Conservation (phyloP, 2,329 filamentous ascomycete genomes). For the Aspergillus texensis region DNA sequence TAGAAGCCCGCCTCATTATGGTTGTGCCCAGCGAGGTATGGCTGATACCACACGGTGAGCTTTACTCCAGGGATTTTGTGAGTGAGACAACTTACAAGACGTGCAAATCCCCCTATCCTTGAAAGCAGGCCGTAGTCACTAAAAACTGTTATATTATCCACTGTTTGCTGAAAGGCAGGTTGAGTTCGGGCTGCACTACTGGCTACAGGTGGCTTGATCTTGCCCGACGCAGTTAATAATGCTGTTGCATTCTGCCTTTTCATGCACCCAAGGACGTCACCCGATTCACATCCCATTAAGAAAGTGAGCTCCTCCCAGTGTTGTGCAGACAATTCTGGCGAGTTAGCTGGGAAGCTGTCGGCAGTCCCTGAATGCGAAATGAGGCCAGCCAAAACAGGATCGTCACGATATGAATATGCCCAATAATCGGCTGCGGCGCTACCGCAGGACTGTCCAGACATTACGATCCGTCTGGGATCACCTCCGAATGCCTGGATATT, state of each 20-base stretch:
- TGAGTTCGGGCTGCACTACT: conserved; percentile 26
- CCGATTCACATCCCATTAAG: neutral
- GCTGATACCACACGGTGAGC: conserved; percentile 19
- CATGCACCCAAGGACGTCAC: neutral
- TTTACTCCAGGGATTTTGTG: neutral
- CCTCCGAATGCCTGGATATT: conserved; percentile 58
- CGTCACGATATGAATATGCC: conserved; percentile 33
- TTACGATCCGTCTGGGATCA: conserved; percentile 47
- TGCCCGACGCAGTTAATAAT: conserved; percentile 40
- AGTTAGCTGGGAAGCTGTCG: conserved; percentile 49
- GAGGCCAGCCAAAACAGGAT: conserved; percentile 42
- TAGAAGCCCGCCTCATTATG: conserved; percentile 55
- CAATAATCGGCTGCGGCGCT: conserved; percentile 32
- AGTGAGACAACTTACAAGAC: neutral
- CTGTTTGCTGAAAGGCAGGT: conserved; percentile 45
- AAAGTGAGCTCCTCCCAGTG: conserved; percentile 35
- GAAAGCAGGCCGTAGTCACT: conserved; percentile 36
- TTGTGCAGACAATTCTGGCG: conserved; percentile 32
- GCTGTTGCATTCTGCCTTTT: conserved; percentile 25
- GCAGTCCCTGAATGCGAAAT: conserved; percentile 44
- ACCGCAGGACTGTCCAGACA: conserved; percentile 53
- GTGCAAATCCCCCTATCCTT: neutral
- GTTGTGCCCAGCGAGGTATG: conserved; percentile 48
- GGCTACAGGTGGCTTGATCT: conserved; percentile 33
- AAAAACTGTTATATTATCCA: conserved; percentile 48